A percentile compares a stretch with the other conserved stretches of the same genome.
These are phyloP conservation scores for Sporothrix curviconia DNA, from an alignment of 2,329 filamentous ascomycete species.

Conservation along the genomic window DNA sequence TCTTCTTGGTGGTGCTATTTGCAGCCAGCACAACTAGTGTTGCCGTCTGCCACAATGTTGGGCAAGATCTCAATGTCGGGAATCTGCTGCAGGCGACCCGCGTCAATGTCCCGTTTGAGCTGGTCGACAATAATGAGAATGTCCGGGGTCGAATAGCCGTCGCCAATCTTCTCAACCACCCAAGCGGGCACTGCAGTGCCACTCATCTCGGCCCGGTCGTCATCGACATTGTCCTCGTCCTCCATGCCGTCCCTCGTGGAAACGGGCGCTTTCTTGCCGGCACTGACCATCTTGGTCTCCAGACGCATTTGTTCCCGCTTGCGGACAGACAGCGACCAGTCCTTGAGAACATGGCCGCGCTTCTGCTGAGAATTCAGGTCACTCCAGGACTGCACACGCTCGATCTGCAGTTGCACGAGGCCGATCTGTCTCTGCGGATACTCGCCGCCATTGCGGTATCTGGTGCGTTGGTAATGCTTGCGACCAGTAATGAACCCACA, in stretches of 20 bases:
- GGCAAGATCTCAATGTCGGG: conserved; percentile 56
- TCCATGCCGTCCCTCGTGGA: conserved; percentile 28
- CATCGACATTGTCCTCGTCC: conserved; percentile 25
- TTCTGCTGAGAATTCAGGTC: conserved; percentile 37
- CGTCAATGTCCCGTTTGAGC: conserved; percentile 39
- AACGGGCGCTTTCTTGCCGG: conserved; percentile 28
- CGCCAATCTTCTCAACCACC: conserved; percentile 40
- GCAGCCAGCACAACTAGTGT: conserved; percentile 18
- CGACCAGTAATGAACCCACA: conserved; percentile 75
- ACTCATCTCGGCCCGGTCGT: conserved; percentile 27
- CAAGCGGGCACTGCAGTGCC: conserved; percentile 42
- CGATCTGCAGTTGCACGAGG: conserved; percentile 56
- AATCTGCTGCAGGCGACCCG: conserved; percentile 37
- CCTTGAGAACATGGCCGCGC: conserved; percentile 40
- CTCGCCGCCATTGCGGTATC: conserved; percentile 59
- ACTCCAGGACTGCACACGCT: conserved; percentile 58
- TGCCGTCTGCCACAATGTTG: conserved; percentile 32
- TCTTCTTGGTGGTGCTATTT: conserved; percentile 14
- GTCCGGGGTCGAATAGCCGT: conserved; percentile 41
- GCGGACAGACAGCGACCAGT: conserved; percentile 57
- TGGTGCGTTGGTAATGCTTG: conserved; percentile 72
- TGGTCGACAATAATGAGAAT: conserved; percentile 42
- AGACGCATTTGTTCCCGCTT: conserved; percentile 59
- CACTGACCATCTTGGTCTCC: conserved; percentile 31
- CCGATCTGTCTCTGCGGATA: conserved; percentile 58